Percentiles rank a stretch among this genome's conserved stretches.
These are phyloP conservation scores for Aspergillus pseudoviridinutans DNA, from an alignment of 2,329 filamentous ascomycete genomes.

Conservation along the genomic window DNA sequence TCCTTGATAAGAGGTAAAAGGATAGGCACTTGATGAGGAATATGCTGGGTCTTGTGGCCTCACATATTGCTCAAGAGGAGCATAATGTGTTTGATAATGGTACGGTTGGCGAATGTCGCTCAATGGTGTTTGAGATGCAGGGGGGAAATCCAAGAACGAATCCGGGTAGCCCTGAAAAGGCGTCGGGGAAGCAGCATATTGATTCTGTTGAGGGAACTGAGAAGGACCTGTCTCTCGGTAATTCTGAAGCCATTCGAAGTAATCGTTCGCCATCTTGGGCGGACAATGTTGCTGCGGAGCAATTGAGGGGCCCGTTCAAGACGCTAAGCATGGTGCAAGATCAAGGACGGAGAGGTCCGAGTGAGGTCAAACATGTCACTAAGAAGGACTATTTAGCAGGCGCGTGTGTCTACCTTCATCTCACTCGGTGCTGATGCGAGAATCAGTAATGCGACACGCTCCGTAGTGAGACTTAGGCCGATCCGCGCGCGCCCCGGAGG, in stretches of 20 bases:
- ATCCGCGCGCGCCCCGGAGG: not conserved
- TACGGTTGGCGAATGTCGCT: not conserved
- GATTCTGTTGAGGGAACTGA: not conserved
- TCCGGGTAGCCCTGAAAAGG: not conserved
- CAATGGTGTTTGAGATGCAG: not conserved
- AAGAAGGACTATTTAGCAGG: not conserved
- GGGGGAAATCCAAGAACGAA: not conserved
- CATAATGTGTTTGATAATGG: not conserved
- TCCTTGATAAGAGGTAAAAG: not conserved
- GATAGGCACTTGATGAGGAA: not conserved
- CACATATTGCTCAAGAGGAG: not conserved
- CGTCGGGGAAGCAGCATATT: not conserved
- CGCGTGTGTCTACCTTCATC: not conserved
- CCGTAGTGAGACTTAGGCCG: not conserved
- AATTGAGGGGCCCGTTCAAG: not conserved
- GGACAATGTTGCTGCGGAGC: not conserved
- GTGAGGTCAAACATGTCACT: not conserved
- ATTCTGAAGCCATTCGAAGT: constrained; percentile 15
- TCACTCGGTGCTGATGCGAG: not conserved
- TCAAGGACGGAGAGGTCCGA: not conserved
- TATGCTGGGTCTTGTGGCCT: not conserved
- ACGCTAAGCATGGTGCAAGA: not conserved
- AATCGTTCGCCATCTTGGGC: constrained; percentile 17
- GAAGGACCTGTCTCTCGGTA: constrained; percentile 6
- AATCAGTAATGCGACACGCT: not conserved